Percentiles rank a stretch among this genome's conserved stretches.
Conservation (phyloP, 2,329 filamentous ascomycete species). For the Madurella fahalii region DNA sequence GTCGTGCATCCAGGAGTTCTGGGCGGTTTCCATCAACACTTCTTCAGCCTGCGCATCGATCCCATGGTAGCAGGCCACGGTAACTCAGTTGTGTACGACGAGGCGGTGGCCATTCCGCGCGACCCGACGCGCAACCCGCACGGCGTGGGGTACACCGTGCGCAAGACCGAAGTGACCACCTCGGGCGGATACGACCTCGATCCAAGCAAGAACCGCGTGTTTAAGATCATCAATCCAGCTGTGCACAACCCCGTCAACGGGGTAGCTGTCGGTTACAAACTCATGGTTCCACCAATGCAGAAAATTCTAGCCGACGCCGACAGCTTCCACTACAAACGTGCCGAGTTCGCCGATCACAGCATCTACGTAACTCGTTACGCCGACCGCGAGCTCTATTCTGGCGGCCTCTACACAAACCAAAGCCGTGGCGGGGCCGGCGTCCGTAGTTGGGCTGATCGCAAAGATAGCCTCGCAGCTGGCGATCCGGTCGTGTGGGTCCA, state of each 20-base stretch:
- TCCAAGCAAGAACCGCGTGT: slow-evolving; percentile 45
- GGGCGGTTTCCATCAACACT: slow-evolving; percentile 70
- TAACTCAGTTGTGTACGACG: slow-evolving; percentile 56
- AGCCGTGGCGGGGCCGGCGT: slow-evolving; percentile 36
- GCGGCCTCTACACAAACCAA: slow-evolving; percentile 38
- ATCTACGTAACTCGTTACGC: slow-evolving; percentile 36
- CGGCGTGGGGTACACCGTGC: slow-evolving; percentile 46
- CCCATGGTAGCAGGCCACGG: slow-evolving; percentile 56
- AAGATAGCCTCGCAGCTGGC: slow-evolving; percentile 44
- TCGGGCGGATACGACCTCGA: slow-evolving; percentile 47
- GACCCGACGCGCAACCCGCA: slow-evolving; percentile 41
- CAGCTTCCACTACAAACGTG: slow-evolving; percentile 32
- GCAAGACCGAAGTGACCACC: slow-evolving; percentile 43
- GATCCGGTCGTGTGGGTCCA: slow-evolving; percentile 52
- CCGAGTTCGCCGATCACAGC: slow-evolving; percentile 35
- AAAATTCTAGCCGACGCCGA: slow-evolving; percentile 48
- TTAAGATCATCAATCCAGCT: slow-evolving; percentile 54
- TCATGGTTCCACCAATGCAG: slow-evolving; percentile 53
- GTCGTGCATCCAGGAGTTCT: slow-evolving; percentile 59
- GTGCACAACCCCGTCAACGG: slow-evolving; percentile 51
- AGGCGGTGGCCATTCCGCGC: slow-evolving; percentile 51
- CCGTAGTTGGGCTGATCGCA: slow-evolving; percentile 31
- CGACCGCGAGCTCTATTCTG: slow-evolving; percentile 37
- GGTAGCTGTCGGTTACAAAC: slow-evolving; percentile 52
- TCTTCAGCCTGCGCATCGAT: slow-evolving; percentile 64